A percentile compares a stretch with the other conserved stretches of the same genome.
These are phyloP conservation scores for Oxyria digyna DNA, from an alignment of 148 eudicot genomes.

Conservation along the genomic window DNA sequence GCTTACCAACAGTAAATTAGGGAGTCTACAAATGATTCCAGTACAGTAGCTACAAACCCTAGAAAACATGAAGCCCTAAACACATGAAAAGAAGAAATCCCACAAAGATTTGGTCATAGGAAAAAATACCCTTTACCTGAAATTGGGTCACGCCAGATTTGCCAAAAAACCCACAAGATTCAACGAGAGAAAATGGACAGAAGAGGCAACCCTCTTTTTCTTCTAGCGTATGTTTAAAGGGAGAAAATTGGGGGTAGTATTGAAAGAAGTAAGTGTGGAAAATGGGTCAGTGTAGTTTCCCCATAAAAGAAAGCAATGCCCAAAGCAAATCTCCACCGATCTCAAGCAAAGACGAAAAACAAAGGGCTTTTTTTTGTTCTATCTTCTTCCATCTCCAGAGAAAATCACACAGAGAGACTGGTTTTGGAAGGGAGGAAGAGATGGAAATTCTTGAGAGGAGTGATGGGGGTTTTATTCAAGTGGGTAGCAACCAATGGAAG, in stretches of 20 bases:
- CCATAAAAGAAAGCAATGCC: conserved; percentile 2
- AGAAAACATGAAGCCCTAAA: neutral
- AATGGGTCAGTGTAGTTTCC: conserved; percentile 5
- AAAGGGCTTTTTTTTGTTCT: neutral
- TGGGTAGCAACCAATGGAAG: conserved; percentile 7
- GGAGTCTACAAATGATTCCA: neutral
- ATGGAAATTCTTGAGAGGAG: conserved; percentile 6
- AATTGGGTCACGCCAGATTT: conserved; percentile 10
- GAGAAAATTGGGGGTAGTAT: neutral
- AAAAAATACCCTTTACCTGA: neutral
- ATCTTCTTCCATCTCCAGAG: neutral
- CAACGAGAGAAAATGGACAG: neutral
- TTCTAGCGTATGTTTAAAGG: neutral
- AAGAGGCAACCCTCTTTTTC: neutral
- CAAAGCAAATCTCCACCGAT: neutral
- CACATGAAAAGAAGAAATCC: neutral
- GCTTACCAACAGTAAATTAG: neutral
- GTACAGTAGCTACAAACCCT: neutral
- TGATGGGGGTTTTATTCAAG: conserved; percentile 7
- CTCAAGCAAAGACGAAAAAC: conserved; percentile 6
- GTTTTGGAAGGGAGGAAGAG: neutral
- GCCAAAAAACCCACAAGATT: conserved; percentile 6
- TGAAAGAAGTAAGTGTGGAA: neutral
- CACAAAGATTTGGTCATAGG: neutral
- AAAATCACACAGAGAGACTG: neutral